phyloP scores from a whole-genome alignment of 192 early-diverging fungal species.

The Phlyctochytrium bullatum region DNA sequence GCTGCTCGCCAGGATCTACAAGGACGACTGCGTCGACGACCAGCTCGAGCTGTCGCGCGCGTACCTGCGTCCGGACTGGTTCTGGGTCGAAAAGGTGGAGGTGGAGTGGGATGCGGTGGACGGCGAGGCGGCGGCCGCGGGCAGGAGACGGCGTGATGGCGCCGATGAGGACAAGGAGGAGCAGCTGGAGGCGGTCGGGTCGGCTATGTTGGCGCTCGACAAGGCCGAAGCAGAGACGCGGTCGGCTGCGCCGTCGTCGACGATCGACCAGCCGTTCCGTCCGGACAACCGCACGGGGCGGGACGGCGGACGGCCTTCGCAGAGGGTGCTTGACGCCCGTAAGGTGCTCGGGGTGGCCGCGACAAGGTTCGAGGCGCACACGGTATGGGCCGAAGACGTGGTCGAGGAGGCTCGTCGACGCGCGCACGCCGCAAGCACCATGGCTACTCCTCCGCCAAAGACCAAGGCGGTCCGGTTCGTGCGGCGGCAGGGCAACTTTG shows the following conservation, averaged over 20 bases:
- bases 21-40: constrained; percentile 32
- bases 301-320: background rate
- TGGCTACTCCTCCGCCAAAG: too few relatives aligned
- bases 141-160: background rate
- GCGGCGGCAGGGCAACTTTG: background rate
- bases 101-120: background rate
- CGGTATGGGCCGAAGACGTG: background rate
- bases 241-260: background rate
- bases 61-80: constrained; percentile 17
- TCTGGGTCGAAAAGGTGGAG: constrained; percentile 4
- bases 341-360: background rate
- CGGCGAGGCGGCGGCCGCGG: background rate
- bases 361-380: background rate
- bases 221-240: background rate
- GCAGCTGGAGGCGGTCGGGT: background rate
- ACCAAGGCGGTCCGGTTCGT: background rate
- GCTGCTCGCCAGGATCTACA: constrained; percentile 20
- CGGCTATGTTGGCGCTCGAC: background rate
- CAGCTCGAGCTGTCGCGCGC: constrained; percentile 12
- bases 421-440: too few relatives aligned
- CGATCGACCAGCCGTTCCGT: background rate
- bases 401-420: too few relatives aligned
- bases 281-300: too few relatives aligned
- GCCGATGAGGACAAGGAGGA: constrained; percentile 3
- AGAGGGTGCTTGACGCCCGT: background rate